A percentile compares a stretch with the other conserved stretches of the same genome.
Evolutionary conservation across 768 basidiomycete genomes (phyloP).

Genomic region (Mycena rebaudengoi): DNA sequence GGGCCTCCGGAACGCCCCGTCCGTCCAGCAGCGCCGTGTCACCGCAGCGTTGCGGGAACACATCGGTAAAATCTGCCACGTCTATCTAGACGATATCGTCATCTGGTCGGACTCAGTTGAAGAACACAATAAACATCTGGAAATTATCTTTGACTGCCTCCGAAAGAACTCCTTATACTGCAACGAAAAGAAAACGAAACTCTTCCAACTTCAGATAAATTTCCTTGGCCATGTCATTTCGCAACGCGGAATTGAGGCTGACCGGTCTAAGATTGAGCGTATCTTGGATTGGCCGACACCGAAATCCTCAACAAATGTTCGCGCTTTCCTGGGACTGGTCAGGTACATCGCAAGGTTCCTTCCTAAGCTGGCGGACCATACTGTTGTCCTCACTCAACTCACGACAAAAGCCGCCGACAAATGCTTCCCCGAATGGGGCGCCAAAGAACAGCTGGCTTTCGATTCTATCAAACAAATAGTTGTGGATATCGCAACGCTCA

Average conservation of each 20-base stretch:
- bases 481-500: slow-evolving; percentile 30
- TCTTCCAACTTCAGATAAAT: slow-evolving; percentile 4
- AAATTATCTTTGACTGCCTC: too few relatives aligned
- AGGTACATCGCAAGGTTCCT: slow-evolving; percentile 41
- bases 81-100: too few relatives aligned
- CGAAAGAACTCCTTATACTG: too few relatives aligned
- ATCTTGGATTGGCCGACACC: slow-evolving; percentile 43
- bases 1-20: too few relatives aligned
- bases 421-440: slow-evolving; percentile 37
- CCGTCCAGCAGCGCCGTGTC: too few relatives aligned
- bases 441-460: slow-evolving; percentile 33
- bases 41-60: too few relatives aligned
- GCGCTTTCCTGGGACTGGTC: slow-evolving; percentile 41
- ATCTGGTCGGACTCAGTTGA: too few relatives aligned
- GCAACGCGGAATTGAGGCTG: slow-evolving; percentile 29
- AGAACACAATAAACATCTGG: too few relatives aligned
- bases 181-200: slow-evolving; percentile 28
- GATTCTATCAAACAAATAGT: slow-evolving; percentile 38
- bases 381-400: slow-evolving; percentile 31
- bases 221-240: slow-evolving; percentile 42
- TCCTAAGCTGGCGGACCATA: slow-evolving; percentile 38
- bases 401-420: slow-evolving; percentile 37
- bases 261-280: slow-evolving; percentile 34
- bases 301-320: slow-evolving; percentile 34
- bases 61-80: too few relatives aligned